Evolutionary conservation across 164 flowering plant genomes (phyloP).

Genomic region (Brasenia schreberi): DNA sequence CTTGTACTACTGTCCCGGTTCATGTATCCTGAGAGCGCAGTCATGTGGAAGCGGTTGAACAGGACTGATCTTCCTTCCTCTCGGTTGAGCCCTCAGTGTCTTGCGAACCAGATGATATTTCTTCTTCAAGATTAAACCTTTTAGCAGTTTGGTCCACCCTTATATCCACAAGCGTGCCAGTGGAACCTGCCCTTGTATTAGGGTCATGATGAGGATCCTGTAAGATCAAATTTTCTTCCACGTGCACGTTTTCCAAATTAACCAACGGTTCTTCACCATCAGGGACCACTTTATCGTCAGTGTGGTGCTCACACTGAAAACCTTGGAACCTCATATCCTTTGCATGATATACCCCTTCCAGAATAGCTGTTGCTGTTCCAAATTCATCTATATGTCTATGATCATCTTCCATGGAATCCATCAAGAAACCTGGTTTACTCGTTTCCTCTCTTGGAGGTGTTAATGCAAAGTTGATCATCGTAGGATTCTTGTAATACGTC

Average conservation of each 20-base stretch:
- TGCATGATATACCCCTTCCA: not conserved
- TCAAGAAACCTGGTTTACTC: constrained; percentile 4
- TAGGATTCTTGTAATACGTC: not conserved
- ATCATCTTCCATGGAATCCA: constrained; percentile 1
- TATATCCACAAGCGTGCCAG: too few relatives aligned
- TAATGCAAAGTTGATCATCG: not conserved
- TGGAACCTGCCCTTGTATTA: too few relatives aligned
- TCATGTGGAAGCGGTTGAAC: too few relatives aligned
- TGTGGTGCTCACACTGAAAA: too few relatives aligned
- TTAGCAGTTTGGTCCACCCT: too few relatives aligned
- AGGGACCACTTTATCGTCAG: too few relatives aligned
- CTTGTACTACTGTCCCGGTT: too few relatives aligned
- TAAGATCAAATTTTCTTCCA: too few relatives aligned
- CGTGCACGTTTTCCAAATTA: too few relatives aligned
- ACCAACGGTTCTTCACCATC: too few relatives aligned
- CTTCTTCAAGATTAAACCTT: constrained; percentile 4
- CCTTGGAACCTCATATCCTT: not conserved
- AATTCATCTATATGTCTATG: not conserved
- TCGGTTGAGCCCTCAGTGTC: constrained; percentile 14
- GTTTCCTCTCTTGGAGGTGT: constrained; percentile 4
- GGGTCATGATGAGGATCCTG: too few relatives aligned
- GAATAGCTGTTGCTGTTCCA: not conserved
- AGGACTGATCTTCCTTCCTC: not conserved
- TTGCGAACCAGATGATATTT: constrained; percentile 6
- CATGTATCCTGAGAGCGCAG: too few relatives aligned